Base-by-base conservation (phyloP, 192 early-diverging fungal genomes). In the Rhizophlyctis rosea region DNA sequence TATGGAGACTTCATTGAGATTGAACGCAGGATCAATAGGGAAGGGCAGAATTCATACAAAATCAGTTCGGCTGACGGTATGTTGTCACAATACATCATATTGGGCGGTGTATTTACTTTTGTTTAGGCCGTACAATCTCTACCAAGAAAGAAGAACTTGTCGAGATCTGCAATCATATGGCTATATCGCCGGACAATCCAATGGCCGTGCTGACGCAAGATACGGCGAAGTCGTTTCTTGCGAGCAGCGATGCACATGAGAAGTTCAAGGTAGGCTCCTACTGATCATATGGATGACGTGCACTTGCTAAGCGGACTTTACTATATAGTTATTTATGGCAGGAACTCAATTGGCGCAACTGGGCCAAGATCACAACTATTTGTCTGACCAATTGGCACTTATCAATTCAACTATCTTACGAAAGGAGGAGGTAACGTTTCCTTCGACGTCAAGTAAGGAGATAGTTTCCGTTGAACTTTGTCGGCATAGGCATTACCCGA, bases 121-220 rank as follows among this genome's bases (percentile, higher is more conserved):
- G 24, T 29, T 9, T 16, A 35, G 78, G 86, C 3, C 85, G 77
- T 18, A 66, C 79, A 0, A 68, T 96, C 25, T 89, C 90, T 3
- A 88, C 70, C n/a, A 90, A 85, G 58, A 84, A 87, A 48, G 90
- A 95, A 54, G 94, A 95, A 13, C 82, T 98, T 1, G 73, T 76
- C 2, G 81, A 84, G 0, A 91, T 98, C 33, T 82, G 79, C 25
- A 95, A 97, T 68, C 86, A 92, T 63, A 87, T 96, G 85, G 83
- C 81, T 4, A 95, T 99, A 44, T 85, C 91, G 61, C 86, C 98
- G 34, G 89, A 91, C 68, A 99, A 99, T 59, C 94, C 96, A 7
- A 80, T 99, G 67, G 91, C 90, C 57, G 86, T 96, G 16, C 85
- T 99, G 9, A 91, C 88, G 1, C 96, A 99, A 61, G 96, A 98